phyloP scores from a whole-genome alignment of 768 basidiomycete species.

The Mycena kentingensis region DNA sequence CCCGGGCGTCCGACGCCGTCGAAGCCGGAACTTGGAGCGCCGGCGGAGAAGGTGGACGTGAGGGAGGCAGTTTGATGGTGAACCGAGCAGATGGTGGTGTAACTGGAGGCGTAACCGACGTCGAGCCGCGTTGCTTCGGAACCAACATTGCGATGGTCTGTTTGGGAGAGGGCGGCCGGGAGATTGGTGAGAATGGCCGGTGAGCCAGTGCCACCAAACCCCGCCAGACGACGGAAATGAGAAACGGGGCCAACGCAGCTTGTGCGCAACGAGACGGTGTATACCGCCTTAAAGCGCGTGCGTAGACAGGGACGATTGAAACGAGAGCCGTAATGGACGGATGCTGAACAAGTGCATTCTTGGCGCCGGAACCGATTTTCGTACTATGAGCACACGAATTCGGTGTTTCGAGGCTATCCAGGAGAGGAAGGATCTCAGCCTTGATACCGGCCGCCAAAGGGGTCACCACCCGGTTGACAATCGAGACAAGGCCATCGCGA shows the following conservation, averaged over 20 bases:
- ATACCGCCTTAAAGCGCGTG: constrained; percentile 57
- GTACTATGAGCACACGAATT: constrained; percentile 27
- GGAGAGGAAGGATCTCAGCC: constrained; percentile 57
- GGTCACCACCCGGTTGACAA: constrained; percentile 65
- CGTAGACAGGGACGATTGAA: constrained; percentile 61
- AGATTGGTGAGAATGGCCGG: constrained; percentile 46
- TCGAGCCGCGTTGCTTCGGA: constrained; percentile 46
- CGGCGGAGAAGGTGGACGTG: constrained; percentile 69
- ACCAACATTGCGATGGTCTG: constrained; percentile 28
- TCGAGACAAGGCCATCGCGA: constrained; percentile 69
- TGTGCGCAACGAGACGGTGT: constrained; percentile 58
- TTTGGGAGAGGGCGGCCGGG: constrained; percentile 44
- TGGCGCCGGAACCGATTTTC: constrained; percentile 36
- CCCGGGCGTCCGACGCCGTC: constrained; percentile 58
- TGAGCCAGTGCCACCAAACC: constrained; percentile 70
- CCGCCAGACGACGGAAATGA: constrained; percentile 76
- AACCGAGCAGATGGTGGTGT: constrained; percentile 63
- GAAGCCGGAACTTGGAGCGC: constrained; percentile 37
- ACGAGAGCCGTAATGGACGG: constrained; percentile 64
- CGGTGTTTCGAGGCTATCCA: constrained; percentile 63
- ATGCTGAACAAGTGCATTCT: constrained; percentile 44
- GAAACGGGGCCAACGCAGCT: constrained; percentile 62
- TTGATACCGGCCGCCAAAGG: constrained; percentile 66
- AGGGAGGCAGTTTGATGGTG: constrained; percentile 65
- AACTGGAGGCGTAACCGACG: constrained; percentile 50